phyloP scores from a whole-genome alignment of 2,329 filamentous ascomycete species.

The Verticillium klebahnii region DNA sequence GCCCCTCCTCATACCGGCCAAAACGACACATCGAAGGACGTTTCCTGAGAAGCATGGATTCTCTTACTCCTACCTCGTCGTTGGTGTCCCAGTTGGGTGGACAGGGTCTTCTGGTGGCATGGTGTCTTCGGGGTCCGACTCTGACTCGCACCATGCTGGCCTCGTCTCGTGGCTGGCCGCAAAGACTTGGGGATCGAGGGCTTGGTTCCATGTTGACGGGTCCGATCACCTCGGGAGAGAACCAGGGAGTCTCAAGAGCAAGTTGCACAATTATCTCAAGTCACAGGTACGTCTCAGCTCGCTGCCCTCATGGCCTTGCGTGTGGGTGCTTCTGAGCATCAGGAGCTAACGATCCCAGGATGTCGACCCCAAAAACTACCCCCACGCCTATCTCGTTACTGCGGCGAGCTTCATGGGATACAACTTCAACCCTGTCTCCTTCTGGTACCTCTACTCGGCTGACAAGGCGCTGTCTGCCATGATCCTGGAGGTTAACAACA shows the following conservation, averaged over 20 bases:
- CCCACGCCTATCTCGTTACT: constrained; percentile 66
- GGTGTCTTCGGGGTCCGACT: constrained; percentile 34
- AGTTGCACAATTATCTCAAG: constrained; percentile 55
- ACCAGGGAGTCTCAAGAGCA: constrained; percentile 43
- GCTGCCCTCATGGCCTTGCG: background rate
- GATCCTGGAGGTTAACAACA: constrained; percentile 72
- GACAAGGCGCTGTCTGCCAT: constrained; percentile 56
- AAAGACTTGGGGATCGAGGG: constrained; percentile 14
- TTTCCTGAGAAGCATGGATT: constrained; percentile 66
- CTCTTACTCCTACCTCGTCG: constrained; percentile 64
- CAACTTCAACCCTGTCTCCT: constrained; percentile 71
- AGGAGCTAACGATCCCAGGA: constrained; percentile 34
- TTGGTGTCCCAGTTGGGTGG: constrained; percentile 64
- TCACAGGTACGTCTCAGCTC: constrained; percentile 40
- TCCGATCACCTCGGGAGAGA: constrained; percentile 58
- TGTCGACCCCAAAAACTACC: constrained; percentile 55
- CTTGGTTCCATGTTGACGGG: constrained; percentile 57
- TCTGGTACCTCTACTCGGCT: constrained; percentile 71
- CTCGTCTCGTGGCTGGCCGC: constrained; percentile 7
- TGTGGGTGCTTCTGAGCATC: background rate
- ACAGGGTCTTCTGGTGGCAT: constrained; percentile 50
- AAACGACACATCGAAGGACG: constrained; percentile 60
- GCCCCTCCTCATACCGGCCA: constrained; percentile 59
- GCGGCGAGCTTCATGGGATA: constrained; percentile 65
- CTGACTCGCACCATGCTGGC: background rate